Evolutionary conservation across 129 eudicot genomes (phyloP).

Genomic region (Silybum marianum): DNA sequence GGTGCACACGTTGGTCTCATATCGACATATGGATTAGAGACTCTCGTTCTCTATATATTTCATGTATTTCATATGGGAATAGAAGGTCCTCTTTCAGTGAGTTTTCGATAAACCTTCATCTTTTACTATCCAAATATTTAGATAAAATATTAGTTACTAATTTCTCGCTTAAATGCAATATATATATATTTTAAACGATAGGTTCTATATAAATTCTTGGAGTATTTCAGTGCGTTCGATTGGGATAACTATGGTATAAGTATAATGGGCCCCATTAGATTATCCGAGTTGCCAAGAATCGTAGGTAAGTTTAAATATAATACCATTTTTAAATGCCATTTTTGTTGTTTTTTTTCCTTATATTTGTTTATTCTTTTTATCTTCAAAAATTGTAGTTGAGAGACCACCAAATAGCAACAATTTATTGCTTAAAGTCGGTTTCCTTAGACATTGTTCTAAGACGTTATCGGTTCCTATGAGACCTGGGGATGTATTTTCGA

Average conservation of each 20-base stretch:
- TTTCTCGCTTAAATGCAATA: slow-evolving; percentile 26
- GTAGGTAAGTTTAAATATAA: slow-evolving; percentile 50
- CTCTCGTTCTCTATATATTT: slow-evolving; percentile 87
- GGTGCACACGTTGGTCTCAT: slow-evolving; percentile 96
- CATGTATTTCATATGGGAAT: slow-evolving; percentile 72
- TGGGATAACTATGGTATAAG: slow-evolving; percentile 86
- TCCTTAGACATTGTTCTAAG: slow-evolving; percentile 58
- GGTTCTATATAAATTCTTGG: slow-evolving; percentile 93
- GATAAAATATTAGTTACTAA: background rate
- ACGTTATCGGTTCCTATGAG: slow-evolving; percentile 60
- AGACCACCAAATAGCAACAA: slow-evolving; percentile 52
- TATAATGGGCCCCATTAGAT: slow-evolving; percentile 71
- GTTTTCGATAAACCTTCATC: slow-evolving; percentile 33
- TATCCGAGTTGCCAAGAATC: slow-evolving; percentile 77
- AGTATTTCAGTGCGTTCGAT: slow-evolving; percentile 89
- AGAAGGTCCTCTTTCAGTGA: slow-evolving; percentile 90
- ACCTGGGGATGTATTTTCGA: slow-evolving; percentile 44
- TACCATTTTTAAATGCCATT: background rate
- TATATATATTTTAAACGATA: slow-evolving; percentile 35
- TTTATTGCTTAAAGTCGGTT: slow-evolving; percentile 61
- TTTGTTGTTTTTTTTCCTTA: background rate
- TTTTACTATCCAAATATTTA: background rate
- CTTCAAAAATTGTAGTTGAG: slow-evolving; percentile 56
- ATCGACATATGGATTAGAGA: slow-evolving; percentile 96
- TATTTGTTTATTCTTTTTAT: background rate